Evolutionary conservation across 169 alveolate species (phyloP), one percentile per base, ranked within the genome.

Genomic region (Cyclospora cayetanensis): DNA sequence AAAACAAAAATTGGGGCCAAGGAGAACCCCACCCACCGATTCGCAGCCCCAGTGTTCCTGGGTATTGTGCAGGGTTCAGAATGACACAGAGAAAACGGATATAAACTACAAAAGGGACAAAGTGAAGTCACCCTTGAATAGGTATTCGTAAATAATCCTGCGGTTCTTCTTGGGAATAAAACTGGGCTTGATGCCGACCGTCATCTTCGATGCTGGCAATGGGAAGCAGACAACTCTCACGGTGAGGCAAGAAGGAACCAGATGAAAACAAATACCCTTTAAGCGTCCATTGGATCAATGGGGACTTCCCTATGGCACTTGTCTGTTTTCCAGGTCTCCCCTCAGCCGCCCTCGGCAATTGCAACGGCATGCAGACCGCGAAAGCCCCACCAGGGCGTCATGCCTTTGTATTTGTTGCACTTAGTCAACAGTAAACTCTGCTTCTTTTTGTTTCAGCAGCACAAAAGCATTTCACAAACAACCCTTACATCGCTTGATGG

Each of bases 111-210:
- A 0, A 41, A 31, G 34, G 1, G 34, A 60, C 25, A 60, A 60
- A 2, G 9, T 9, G 60, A 18, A 50, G 18, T 41, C 74, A 87
- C 92, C 92, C 77, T 83, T 91, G 92, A 91, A 91, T 90, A 91
- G 94, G 92, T 91, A 60, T 39, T 91, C 94, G 83, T 70, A 70
- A 41, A 91, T 91, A 66, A 42, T 37, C 84, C 89, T 84, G 39
- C 92, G 89, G 68, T 91, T 91, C 92, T 74, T 84, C 76, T 74
- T 70, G 42, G 90, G 86, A 65, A 91, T 91, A 65, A 91, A 66
- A 22, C 86, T 65, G 90, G 55, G 80, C 80, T 86, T 86, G 55
- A 86, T 86, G 68, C 92, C 90, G 52, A 86, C 85, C 85, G 92
- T 86, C 92, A 86, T 86, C 42, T 86, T 86, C 74, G 80, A 60